Base-by-base conservation (phyloP, 306 rosid species). In the Ochetophila trinervis region DNA sequence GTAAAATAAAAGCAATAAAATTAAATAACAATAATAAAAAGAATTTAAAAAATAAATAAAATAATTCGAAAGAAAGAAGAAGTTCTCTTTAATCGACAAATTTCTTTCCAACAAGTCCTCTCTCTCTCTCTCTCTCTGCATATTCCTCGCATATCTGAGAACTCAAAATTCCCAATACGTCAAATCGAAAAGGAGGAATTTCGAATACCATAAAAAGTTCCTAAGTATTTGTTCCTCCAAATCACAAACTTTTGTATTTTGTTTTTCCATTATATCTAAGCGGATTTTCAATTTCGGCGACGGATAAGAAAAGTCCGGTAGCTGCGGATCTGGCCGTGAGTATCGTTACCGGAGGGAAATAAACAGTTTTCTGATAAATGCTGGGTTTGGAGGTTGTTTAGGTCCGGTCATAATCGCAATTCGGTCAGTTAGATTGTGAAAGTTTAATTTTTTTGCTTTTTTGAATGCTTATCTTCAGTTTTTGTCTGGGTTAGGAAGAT, bases 141-240 rank as follows among this genome's bases (percentile, higher is more conserved):
- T 67, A 70, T 79, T 79, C 86, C 66, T 65, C 66, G 79, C 87
- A 82, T 87, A 42, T 79, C 45, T 67, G 64, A 62, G 69, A 57
- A 69, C 51, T 68, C 76, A 60, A 6, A 12, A 66, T 57, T 66
- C 69, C 64, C 66, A 45, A 8, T 40, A 11, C 45, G 15, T 63
- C 35, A 34, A 36, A 67, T 44, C 22, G 23, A 5, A 7, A 52
- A 40, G 19, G 47, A 54, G 30, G 57, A 55, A 13, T 37, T 22
- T 8, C 19, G 51, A 73, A 71, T 68, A 51, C 66, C 12, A 9
- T 40, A 40, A 6, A 40, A 37, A 62, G 53, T 53, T 73, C 35
- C 60, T 49, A 1, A 40, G 53, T 55, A 48, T 48, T 47, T 27
- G 1, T 20, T 12, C 19, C 55, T 42, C 9, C 4, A 32, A 44